These are phyloP conservation scores for Aspergillus heteromorphus DNA, from an alignment of 495 filamentous ascomycete species.

Conservation along the genomic window DNA sequence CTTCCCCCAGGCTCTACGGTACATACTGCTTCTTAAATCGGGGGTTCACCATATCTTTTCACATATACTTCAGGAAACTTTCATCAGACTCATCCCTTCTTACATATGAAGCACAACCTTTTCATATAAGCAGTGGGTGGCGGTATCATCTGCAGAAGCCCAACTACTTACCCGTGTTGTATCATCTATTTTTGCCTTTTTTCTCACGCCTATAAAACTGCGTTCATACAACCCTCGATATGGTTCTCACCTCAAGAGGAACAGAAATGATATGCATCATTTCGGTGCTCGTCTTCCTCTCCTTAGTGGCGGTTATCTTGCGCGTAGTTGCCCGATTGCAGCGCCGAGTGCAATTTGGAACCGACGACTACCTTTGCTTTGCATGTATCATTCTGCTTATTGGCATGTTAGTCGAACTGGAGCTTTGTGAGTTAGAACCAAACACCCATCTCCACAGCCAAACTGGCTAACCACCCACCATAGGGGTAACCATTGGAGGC, in stretches of 20 bases:
- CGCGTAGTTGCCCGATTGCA: slow-evolving; percentile 34
- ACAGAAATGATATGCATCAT: slow-evolving; percentile 34
- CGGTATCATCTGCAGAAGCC: not conserved
- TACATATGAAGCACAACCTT: not conserved
- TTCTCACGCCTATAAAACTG: not conserved
- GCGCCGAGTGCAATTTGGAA: slow-evolving; percentile 30
- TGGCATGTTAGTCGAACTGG: slow-evolving; percentile 32
- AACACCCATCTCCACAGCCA: no score
- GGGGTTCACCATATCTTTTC: not conserved
- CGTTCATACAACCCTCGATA: slow-evolving; percentile 8
- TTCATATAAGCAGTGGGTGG: not conserved
- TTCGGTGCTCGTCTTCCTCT: slow-evolving; percentile 32
- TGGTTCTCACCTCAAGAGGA: slow-evolving; percentile 27
- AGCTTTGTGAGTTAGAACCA: slow-evolving; percentile 27
- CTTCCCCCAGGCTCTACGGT: slow-evolving; percentile 2
- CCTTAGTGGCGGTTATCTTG: slow-evolving; percentile 31
- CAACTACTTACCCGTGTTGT: not conserved
- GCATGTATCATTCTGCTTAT: slow-evolving; percentile 26
- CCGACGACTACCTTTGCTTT: slow-evolving; percentile 40
- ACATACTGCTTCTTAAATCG: not conserved
- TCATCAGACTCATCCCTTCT: not conserved
- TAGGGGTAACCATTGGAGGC: slow-evolving; percentile 36
- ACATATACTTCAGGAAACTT: no score
- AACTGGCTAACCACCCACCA: slow-evolving; percentile 5
- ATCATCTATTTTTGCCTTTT: slow-evolving; percentile 2